Percentiles rank a stretch among this genome's conserved stretches.
Conservation (phyloP, 1,139 yeast genomes). For the Taphrina communis region DNA sequence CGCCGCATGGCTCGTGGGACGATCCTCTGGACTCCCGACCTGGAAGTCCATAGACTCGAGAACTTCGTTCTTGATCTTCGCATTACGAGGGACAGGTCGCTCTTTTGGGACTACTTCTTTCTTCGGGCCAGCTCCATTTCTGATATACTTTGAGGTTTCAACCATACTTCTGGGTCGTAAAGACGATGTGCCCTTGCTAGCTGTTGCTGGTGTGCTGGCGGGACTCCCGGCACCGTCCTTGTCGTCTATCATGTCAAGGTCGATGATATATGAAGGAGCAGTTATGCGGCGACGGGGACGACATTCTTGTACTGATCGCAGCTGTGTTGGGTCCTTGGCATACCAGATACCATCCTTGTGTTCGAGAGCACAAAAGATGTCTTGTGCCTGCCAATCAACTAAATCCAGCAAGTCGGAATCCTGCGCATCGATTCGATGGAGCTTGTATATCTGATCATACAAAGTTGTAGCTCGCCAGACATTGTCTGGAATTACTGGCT, state of each 20-base stretch:
- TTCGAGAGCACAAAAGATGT: constrained; percentile 8
- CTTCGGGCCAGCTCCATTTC: constrained; percentile 15
- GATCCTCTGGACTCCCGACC: not conserved
- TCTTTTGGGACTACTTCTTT: not conserved
- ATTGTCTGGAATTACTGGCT: constrained; percentile 2
- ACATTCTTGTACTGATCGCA: not conserved
- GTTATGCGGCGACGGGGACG: not conserved
- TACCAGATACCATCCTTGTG: constrained; percentile 1
- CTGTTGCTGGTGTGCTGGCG: not conserved
- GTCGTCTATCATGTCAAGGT: not conserved
- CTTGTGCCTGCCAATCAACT: constrained; percentile 1
- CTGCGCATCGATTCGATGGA: constrained; percentile 10
- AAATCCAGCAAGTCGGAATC: constrained; percentile 3
- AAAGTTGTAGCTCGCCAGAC: constrained; percentile 19
- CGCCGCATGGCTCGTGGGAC: not conserved
- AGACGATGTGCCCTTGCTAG: constrained; percentile 7
- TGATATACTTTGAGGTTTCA: not conserved
- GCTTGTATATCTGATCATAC: constrained; percentile 14
- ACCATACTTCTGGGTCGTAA: constrained; percentile 8
- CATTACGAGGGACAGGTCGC: not conserved
- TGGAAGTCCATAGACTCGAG: not conserved
- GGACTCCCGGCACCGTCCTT: not conserved
- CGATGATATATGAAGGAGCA: not conserved
- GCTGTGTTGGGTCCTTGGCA: not conserved
- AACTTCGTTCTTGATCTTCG: not conserved